Evolutionary conservation across 805 yeast species (phyloP).

Genomic region (Nakazawaea ambrosiae): DNA sequence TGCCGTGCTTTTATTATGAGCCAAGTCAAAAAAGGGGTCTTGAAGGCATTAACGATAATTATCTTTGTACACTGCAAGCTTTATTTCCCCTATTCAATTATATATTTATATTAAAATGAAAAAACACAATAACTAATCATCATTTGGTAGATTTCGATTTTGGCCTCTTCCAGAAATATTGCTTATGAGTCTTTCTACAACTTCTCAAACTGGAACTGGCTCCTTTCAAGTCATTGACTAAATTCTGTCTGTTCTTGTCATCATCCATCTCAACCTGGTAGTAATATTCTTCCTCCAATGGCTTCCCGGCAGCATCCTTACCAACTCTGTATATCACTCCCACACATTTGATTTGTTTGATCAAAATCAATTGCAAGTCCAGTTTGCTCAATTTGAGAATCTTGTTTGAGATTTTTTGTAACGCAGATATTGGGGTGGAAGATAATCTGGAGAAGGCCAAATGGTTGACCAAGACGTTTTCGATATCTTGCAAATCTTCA

Average conservation of each 20-base stretch:
- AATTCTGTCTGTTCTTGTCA: conserved; percentile 58
- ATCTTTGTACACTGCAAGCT: too few relatives aligned
- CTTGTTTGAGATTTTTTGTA: conserved; percentile 54
- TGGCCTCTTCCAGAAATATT: conserved; percentile 68
- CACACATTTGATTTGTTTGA: conserved; percentile 45
- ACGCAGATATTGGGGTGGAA: conserved; percentile 75
- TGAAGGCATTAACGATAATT: too few relatives aligned
- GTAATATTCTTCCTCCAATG: conserved; percentile 88
- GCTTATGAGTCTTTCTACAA: conserved; percentile 93
- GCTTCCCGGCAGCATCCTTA: conserved; percentile 95
- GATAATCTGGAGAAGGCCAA: conserved; percentile 84
- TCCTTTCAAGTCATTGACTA: conserved; percentile 77
- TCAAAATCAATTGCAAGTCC: conserved; percentile 38
- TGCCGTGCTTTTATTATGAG: too few relatives aligned
- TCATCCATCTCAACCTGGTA: conserved; percentile 79
- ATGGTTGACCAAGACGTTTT: conserved; percentile 69
- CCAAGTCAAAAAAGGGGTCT: too few relatives aligned
- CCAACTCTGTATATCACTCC: conserved; percentile 90
- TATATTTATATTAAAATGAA: too few relatives aligned
- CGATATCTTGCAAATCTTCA: conserved; percentile 42
- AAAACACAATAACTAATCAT: too few relatives aligned
- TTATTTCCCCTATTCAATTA: background rate
- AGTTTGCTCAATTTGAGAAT: conserved; percentile 38
- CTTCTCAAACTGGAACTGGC: conserved; percentile 69
- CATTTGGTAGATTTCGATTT: conserved; percentile 22